Conservation (phyloP, 2,329 filamentous ascomycete species). For the Scopulariopsis brevicaulis region DNA sequence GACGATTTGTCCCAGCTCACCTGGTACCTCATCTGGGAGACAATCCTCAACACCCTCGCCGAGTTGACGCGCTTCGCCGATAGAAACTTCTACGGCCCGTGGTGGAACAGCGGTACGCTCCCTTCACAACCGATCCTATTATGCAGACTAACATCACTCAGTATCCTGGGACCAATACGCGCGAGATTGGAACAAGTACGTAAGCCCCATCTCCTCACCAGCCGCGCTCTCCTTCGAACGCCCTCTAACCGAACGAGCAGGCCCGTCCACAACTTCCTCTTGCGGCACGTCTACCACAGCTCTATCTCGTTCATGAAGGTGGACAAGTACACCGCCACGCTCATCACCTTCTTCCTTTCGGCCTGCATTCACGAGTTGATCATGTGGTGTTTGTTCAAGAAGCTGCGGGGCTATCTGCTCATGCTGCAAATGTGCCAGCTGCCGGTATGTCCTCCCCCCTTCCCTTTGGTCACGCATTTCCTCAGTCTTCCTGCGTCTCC, state of each 20-base stretch:
- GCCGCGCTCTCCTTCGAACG: background rate
- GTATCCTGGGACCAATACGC: conserved; percentile 67
- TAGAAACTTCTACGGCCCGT: conserved; percentile 57
- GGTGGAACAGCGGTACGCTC: conserved; percentile 46
- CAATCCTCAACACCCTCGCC: conserved; percentile 62
- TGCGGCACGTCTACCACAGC: conserved; percentile 70
- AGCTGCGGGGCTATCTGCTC: conserved; percentile 62
- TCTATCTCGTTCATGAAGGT: conserved; percentile 64
- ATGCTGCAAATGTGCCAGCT: conserved; percentile 65
- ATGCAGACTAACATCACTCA: conserved; percentile 8
- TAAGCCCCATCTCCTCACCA: background rate
- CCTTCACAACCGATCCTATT: background rate
- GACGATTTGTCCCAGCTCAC: conserved; percentile 30
- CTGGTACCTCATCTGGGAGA: conserved; percentile 78
- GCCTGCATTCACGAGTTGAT: conserved; percentile 64
- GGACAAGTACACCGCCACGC: conserved; percentile 58
- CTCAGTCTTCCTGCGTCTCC: too few species aligned
- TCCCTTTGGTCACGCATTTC: background rate
- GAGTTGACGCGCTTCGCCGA: conserved; percentile 70
- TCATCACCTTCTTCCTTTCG: conserved; percentile 64
- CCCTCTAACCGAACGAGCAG: conserved; percentile 10
- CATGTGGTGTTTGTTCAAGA: conserved; percentile 74
- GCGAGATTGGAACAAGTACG: conserved; percentile 59
- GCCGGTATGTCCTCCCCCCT: conserved; percentile 29
- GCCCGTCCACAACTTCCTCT: conserved; percentile 66